phyloP scores from a whole-genome alignment of 768 basidiomycete genomes.

The Suillus discolor region DNA sequence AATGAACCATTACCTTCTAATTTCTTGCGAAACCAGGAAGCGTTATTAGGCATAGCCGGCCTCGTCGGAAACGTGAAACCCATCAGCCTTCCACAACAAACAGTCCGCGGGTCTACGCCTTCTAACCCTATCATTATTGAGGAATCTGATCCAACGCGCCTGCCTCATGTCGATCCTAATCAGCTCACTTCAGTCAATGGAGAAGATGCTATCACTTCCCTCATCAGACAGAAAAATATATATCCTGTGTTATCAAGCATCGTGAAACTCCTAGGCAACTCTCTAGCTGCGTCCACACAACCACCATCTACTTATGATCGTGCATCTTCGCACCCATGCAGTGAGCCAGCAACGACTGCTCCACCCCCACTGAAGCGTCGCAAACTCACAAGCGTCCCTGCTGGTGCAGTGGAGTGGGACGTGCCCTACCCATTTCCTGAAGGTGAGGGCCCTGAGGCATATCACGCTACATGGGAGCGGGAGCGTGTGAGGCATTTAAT shows the following conservation, averaged over 20 bases:
- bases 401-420: constrained; percentile 83
- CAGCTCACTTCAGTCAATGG: constrained; percentile 51
- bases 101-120: constrained; percentile 52
- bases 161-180: constrained; percentile 39
- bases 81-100: constrained; percentile 45
- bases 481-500: constrained; percentile 65
- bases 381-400: constrained; percentile 68
- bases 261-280: constrained; percentile 52
- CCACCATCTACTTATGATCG: constrained; percentile 10
- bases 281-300: constrained; percentile 24
- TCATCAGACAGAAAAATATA: constrained; percentile 66
- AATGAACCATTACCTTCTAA: constrained; percentile 62
- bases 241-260: constrained; percentile 67
- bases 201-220: constrained; percentile 59
- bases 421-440: constrained; percentile 74
- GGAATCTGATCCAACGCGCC: constrained; percentile 44
- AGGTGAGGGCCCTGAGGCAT: constrained; percentile 73
- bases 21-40: constrained; percentile 73
- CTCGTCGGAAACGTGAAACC: constrained; percentile 68
- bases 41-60: constrained; percentile 72
- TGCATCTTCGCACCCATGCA: not conserved
- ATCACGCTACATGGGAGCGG: constrained; percentile 63
- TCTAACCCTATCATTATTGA: constrained; percentile 74
- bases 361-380: constrained; percentile 53
- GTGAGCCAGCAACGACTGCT: constrained; percentile 2